These are phyloP conservation scores for Herpotrichia juniperi DNA, from an alignment of 2,329 filamentous ascomycete genomes.

Conservation along the genomic window DNA sequence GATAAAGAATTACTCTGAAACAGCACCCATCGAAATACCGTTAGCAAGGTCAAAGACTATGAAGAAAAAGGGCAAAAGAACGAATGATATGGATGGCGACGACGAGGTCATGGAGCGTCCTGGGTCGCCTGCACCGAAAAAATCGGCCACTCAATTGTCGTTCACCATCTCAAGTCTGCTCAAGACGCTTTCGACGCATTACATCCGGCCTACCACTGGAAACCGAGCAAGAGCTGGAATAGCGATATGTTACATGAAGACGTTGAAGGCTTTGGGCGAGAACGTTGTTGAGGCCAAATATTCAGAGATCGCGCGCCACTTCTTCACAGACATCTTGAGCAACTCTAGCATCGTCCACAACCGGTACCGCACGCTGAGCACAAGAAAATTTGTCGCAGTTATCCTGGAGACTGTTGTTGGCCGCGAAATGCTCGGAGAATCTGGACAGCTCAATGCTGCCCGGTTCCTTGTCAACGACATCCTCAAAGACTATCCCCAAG, in stretches of 20 bases:
- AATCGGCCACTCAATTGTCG: conserved; percentile 70
- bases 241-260: conserved; percentile 82
- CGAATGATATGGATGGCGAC: conserved; percentile 69
- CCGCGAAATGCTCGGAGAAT: conserved; percentile 82
- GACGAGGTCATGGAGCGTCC: conserved; percentile 72
- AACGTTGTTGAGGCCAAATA: conserved; percentile 85
- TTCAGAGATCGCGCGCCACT: conserved; percentile 76
- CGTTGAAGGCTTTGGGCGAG: conserved; percentile 79
- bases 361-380: conserved; percentile 84
- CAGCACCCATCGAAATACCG: conserved; percentile 47
- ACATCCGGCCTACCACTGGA: conserved; percentile 76
- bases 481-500: conserved; percentile 92
- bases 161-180: conserved; percentile 81
- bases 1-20: conserved; percentile 78
- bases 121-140: conserved; percentile 77
- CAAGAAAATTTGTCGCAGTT: conserved; percentile 81
- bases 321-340: conserved; percentile 81
- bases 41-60: conserved; percentile 62
- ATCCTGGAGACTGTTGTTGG: conserved; percentile 86
- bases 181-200: conserved; percentile 79
- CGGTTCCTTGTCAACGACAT: conserved; percentile 84
- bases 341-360: conserved; percentile 79
- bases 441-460: conserved; percentile 82
- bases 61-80: conserved; percentile 76
- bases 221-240: conserved; percentile 84